A percentile compares a stretch with the other conserved stretches of the same genome.
phyloP scores from a whole-genome alignment of 75 land plant genomes.

The Isoetes taiwanensis region DNA sequence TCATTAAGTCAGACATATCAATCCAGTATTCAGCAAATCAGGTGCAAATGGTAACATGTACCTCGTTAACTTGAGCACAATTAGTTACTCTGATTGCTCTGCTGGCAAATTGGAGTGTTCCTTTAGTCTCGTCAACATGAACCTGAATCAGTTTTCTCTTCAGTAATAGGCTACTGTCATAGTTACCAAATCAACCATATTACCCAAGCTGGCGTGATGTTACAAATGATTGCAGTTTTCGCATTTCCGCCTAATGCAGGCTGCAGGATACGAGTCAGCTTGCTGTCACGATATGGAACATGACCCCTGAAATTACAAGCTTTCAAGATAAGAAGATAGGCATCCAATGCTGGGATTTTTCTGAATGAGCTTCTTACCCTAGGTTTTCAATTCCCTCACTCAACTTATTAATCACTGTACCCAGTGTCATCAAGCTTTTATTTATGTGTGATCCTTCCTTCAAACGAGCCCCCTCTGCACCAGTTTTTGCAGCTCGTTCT shows the following conservation, averaged over 20 bases:
- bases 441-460: constrained; percentile 98
- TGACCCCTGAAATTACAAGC: constrained; percentile 86
- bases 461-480: constrained; percentile 89
- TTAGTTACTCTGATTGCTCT: constrained; percentile 90
- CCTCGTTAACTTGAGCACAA: constrained; percentile 99
- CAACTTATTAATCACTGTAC: constrained; percentile 90
- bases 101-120: constrained; percentile 92
- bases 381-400: constrained; percentile 95
- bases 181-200: constrained; percentile 1
- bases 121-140: constrained; percentile 93
- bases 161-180: not conserved
- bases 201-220: constrained; percentile 94
- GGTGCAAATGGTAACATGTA: not conserved
- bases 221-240: constrained; percentile 91
- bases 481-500: constrained; percentile 93
- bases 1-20: not conserved
- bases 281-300: constrained; percentile 97
- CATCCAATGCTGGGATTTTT: no score
- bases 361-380: constrained; percentile 70
- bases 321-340: no score
- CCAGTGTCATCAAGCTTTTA: constrained; percentile 92
- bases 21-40: not conserved
- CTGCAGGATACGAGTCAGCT: constrained; percentile 90
- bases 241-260: constrained; percentile 98
- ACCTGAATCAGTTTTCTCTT: constrained; percentile 56